Evolutionary conservation across 1,139 yeast genomes (phyloP).

Genomic region (Nematodospora anomalae): DNA sequence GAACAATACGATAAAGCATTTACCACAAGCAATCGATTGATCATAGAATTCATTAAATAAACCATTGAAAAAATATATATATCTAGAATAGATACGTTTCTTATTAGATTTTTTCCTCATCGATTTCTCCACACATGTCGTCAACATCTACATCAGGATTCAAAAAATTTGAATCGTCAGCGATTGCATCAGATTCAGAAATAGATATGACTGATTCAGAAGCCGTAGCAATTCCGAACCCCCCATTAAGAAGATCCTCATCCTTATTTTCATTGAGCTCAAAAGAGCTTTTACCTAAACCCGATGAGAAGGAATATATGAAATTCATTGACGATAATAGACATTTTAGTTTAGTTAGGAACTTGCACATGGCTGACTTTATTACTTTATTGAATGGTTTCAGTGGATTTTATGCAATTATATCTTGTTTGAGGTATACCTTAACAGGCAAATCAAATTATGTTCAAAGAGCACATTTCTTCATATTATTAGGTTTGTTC

Average conservation of each 20-base stretch:
- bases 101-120: too few species aligned
- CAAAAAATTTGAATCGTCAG: constrained; percentile 28
- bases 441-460: constrained; percentile 66
- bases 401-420: constrained; percentile 84
- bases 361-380: constrained; percentile 92
- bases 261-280: constrained; percentile 42
- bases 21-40: too few species aligned
- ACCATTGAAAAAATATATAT: too few species aligned
- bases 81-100: too few species aligned
- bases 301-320: constrained; percentile 72
- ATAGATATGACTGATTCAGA: constrained; percentile 18
- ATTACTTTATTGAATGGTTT: constrained; percentile 90
- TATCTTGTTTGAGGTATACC: constrained; percentile 80
- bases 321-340: constrained; percentile 78
- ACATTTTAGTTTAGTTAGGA: constrained; percentile 74
- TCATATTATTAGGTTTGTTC: constrained; percentile 84
- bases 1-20: too few species aligned
- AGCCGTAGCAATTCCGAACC: constrained; percentile 16
- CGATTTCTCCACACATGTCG: constrained; percentile 1
- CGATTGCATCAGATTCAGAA: constrained; percentile 39
- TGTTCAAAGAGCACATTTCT: constrained; percentile 85
- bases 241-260: constrained; percentile 44
- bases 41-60: too few species aligned
- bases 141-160: constrained; percentile 13
- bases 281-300: constrained; percentile 50